Evolutionary conservation across 2,329 filamentous ascomycete species (phyloP).

Genomic region (Apiospora rasikravindrae): DNA sequence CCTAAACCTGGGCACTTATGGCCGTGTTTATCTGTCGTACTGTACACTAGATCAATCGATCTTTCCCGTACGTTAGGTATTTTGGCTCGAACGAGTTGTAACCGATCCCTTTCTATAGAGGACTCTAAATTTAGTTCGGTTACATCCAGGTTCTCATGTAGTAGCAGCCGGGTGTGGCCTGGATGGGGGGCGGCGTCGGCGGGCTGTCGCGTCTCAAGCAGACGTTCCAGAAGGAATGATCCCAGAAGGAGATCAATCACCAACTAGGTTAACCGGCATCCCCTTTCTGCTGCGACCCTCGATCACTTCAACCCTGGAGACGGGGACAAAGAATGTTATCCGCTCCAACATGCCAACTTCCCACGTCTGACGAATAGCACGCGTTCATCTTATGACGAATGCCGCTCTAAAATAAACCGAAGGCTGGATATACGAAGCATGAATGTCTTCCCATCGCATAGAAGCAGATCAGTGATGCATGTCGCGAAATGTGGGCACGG

Average conservation of each 20-base stretch:
- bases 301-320: neutral
- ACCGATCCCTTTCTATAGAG: neutral
- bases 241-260: slow-evolving; percentile 9
- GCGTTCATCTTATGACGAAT: neutral
- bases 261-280: neutral
- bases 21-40: neutral
- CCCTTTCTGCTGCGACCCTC: slow-evolving; percentile 2
- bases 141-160: neutral
- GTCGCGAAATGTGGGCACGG: neutral
- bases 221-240: slow-evolving; percentile 17
- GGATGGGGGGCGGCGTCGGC: neutral
- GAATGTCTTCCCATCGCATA: slow-evolving; percentile 8
- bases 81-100: neutral
- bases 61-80: neutral
- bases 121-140: slow-evolving; percentile 4
- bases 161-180: slow-evolving; percentile 1
- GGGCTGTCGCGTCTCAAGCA: neutral
- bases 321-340: neutral
- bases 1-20: neutral
- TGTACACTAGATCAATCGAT: neutral
- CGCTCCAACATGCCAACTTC: neutral
- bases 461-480: slow-evolving; percentile 7
- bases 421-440: neutral
- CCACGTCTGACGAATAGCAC: slow-evolving; percentile 1
- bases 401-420: neutral